These are phyloP conservation scores for Ustilaginoidea virens DNA, from an alignment of 2,329 filamentous ascomycete genomes.

Conservation along the genomic window DNA sequence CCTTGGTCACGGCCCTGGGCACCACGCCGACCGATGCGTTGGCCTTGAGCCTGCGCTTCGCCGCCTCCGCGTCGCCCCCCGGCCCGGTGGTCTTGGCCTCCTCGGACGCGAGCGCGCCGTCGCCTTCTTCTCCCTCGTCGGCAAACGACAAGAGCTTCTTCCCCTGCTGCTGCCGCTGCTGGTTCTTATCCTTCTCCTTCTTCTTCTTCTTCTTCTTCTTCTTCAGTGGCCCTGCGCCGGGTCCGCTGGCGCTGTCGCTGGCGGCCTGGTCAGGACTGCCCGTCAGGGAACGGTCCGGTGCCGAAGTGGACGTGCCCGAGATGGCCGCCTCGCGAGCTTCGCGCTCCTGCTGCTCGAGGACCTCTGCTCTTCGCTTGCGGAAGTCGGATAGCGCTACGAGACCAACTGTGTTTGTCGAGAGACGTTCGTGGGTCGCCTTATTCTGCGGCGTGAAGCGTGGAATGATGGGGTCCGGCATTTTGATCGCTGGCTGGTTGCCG, in stretches of 20 bases:
- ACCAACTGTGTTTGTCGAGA: slow-evolving; percentile 78
- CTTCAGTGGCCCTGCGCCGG: slow-evolving; percentile 12
- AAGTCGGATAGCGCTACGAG: slow-evolving; percentile 87
- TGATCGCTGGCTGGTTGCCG: neutral
- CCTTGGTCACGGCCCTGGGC: slow-evolving; percentile 56
- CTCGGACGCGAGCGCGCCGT: too few relatives aligned
- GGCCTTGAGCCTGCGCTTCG: slow-evolving; percentile 36
- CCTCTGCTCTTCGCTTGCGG: slow-evolving; percentile 86
- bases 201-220: slow-evolving; percentile 26
- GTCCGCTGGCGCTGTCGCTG: slow-evolving; percentile 16
- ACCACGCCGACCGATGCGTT: slow-evolving; percentile 46
- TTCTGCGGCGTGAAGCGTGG: slow-evolving; percentile 63
- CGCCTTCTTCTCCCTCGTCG: slow-evolving; percentile 44
- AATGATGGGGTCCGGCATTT: slow-evolving; percentile 17
- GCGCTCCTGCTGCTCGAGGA: slow-evolving; percentile 78
- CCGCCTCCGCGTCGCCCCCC: too few relatives aligned
- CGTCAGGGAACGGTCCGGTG: slow-evolving; percentile 32
- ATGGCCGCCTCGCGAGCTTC: slow-evolving; percentile 52
- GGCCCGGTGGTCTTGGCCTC: too few relatives aligned
- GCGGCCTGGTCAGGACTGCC: slow-evolving; percentile 29
- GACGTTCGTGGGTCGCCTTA: slow-evolving; percentile 61
- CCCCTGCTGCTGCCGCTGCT: slow-evolving; percentile 27
- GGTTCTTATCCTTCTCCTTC: slow-evolving; percentile 26
- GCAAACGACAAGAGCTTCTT: slow-evolving; percentile 47
- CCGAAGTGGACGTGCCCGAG: slow-evolving; percentile 28